Evolutionary conservation across 371 early-diverging fungal genomes (phyloP).

Genomic region (Phascolomyces articulosus): DNA sequence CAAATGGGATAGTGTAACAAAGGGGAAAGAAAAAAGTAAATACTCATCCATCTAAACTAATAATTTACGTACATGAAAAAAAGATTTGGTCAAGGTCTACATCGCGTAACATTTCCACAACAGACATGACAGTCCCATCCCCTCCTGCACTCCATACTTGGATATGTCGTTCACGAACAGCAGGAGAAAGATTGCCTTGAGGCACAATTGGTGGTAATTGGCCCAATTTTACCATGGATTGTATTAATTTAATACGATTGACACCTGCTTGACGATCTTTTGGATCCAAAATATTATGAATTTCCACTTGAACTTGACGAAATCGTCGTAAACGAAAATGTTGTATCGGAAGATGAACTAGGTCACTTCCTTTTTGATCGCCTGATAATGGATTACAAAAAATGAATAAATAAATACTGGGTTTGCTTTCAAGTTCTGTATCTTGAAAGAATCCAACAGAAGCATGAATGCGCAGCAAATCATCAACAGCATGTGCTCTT

Average conservation of each 20-base stretch:
- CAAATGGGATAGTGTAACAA: no score
- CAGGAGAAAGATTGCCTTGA: constrained; percentile 7
- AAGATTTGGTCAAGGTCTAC: constrained; percentile 57
- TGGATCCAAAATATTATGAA: constrained; percentile 59
- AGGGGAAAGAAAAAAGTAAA: neutral
- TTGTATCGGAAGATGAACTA: constrained; percentile 54
- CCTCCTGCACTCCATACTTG: constrained; percentile 74
- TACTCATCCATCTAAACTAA: no score
- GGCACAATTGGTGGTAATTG: constrained; percentile 20
- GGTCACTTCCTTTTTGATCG: constrained; percentile 56
- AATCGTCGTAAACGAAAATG: constrained; percentile 59
- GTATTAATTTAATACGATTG: constrained; percentile 31
- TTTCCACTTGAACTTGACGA: constrained; percentile 64
- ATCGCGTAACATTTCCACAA: constrained; percentile 53
- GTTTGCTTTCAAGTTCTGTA: constrained; percentile 30
- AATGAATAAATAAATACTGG: constrained; percentile 59
- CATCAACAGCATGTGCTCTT: neutral
- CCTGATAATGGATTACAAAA: constrained; percentile 69
- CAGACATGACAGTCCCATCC: constrained; percentile 69
- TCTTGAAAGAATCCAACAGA: constrained; percentile 18
- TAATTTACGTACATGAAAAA: constrained; percentile 61
- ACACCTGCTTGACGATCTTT: constrained; percentile 50
- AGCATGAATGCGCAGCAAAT: constrained; percentile 4
- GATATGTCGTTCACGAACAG: constrained; percentile 36
- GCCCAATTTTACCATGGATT: constrained; percentile 25